Percentiles rank a stretch among this genome's conserved stretches.
Conservation (phyloP, 202 grass and related monocot species). For the Bolboschoenoplectus hybrid region DNA sequence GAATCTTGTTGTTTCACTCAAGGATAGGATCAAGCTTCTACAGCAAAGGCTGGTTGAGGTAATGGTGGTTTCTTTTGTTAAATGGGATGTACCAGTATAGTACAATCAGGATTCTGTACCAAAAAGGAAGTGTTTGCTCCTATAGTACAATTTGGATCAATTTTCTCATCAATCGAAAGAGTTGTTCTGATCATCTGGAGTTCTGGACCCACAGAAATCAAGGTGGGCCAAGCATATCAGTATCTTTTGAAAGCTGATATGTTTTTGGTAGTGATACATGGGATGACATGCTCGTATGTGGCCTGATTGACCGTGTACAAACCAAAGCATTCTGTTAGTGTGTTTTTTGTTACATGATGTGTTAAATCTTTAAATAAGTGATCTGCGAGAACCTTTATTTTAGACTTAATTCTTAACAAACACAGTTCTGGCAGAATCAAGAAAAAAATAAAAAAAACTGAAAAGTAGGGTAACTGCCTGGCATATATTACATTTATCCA, state of each 20-base stretch:
- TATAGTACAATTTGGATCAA: neutral
- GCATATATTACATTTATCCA: neutral
- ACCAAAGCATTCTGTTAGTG: neutral
- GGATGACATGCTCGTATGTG: neutral
- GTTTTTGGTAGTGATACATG: conserved; percentile 13
- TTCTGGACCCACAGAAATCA: neutral
- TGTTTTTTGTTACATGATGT: neutral
- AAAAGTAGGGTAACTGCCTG: conserved; percentile 10
- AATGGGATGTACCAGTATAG: neutral
- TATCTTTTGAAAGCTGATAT: neutral
- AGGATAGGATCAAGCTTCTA: conserved; percentile 36
- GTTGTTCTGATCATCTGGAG: neutral
- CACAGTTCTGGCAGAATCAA: conserved; percentile 9
- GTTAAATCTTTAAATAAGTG: neutral
- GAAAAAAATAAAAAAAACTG: neutral
- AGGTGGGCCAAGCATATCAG: neutral
- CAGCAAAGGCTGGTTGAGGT: conserved; percentile 44
- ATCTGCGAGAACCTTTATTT: conserved; percentile 13
- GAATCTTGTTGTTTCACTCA: conserved; percentile 37
- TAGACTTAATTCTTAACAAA: neutral
- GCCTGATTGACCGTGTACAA: neutral
- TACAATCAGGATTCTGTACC: neutral
- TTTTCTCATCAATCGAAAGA: neutral
- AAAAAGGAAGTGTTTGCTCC: neutral
- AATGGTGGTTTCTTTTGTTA: conserved; percentile 39